Evolutionary conservation across 2,329 filamentous ascomycete species (phyloP), one percentile per base, ranked within the genome.

Genomic region (Xylariales sp.): DNA sequence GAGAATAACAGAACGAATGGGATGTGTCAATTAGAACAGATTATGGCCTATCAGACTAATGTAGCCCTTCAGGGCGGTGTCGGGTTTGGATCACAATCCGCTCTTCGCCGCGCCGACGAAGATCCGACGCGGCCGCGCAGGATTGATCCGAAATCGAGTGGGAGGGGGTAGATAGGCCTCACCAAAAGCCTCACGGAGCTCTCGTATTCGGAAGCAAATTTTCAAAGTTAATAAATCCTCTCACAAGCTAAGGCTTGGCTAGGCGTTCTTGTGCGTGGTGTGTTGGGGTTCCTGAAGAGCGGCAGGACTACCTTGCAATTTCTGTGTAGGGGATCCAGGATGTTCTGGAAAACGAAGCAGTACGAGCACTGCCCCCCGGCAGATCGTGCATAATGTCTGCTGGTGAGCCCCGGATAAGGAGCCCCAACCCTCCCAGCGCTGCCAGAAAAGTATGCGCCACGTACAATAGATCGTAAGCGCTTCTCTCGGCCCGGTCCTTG

Each of bases 21-120:
- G 14, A 69, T 76, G 28, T 75, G 68, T 48, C 68, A 75, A 0
- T 48, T 78, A 9, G 75, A 79, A 64, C 68, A 77, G 48, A 69
- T 78, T 1, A 72, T 76, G 12, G 75, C 74, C 16, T 68, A 77
- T 36, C 71, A 78, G 74, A 12, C 68, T 53, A 18, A 75, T 65
- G 6, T 77, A 75, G 68, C 76, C 74, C 3, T 73, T 75, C 34
- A 70, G 76, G 1, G 63, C 70, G 52, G 67, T 6, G 16, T 69
- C 0, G 49, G 62, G 16, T 52, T 60, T 14, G 4, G 23, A 28
- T 60, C 67, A 12, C 69, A 49, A 18, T 36, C 43, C 32, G 69
- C 64, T 5, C 65, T 70, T 18, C 68, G 73, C 9, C 73, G 77
- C 1, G 73, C 75, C 6, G 56, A 75, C 4, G 71, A 69, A 3